phyloP scores from a whole-genome alignment of 345 rosid genomes.

The Linum tenue region DNA sequence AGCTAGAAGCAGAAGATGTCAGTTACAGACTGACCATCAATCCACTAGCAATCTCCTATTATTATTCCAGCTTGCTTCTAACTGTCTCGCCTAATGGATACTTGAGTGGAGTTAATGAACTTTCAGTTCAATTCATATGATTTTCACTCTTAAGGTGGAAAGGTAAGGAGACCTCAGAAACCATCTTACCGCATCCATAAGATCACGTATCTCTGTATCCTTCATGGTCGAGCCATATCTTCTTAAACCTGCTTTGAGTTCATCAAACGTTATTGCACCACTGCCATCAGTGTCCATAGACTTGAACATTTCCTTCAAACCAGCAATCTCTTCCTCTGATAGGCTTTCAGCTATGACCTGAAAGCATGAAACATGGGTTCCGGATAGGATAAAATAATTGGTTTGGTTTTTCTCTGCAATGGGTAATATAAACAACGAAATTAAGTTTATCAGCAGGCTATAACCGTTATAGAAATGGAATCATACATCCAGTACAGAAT shows the following conservation, averaged over 20 bases:
- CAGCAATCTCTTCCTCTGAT: slow-evolving; percentile 98
- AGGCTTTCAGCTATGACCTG: slow-evolving; percentile 99
- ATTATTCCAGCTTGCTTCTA: neutral
- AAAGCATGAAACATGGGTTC: slow-evolving; percentile 10
- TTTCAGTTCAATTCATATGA: neutral
- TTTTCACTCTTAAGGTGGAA: neutral
- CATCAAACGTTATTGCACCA: slow-evolving; percentile 96
- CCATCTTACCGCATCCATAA: slow-evolving; percentile 87
- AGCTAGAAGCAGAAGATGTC: neutral
- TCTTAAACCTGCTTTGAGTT: slow-evolving; percentile 89
- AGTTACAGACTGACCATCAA: neutral
- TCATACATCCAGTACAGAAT: neutral
- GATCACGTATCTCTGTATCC: slow-evolving; percentile 91
- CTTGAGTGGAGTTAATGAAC: neutral
- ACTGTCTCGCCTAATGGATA: neutral
- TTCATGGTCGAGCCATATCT: slow-evolving; percentile 94
- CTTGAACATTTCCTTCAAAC: slow-evolving; percentile 82
- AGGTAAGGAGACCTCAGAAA: neutral
- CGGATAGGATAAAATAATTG: neutral
- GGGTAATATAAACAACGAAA: neutral
- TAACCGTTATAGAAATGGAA: neutral
- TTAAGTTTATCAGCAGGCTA: neutral
- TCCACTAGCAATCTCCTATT: neutral
- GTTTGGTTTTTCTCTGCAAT: neutral
- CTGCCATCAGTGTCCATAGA: slow-evolving; percentile 95